A percentile compares a stretch with the other conserved stretches of the same genome.
Conservation (phyloP, 305 asterid genomes). For the Solanum chacoense region DNA sequence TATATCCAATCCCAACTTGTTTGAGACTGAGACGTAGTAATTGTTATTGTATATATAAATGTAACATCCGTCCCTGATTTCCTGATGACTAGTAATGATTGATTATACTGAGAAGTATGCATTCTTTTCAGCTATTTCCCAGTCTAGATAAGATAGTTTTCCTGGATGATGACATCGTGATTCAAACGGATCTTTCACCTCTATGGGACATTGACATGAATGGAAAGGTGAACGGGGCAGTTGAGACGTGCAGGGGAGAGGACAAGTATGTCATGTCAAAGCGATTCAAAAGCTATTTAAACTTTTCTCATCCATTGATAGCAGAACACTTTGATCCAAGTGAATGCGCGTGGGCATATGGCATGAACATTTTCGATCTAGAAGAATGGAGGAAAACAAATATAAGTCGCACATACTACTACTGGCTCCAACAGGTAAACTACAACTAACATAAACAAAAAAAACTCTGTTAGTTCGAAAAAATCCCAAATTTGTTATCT, state of each 20-base stretch:
- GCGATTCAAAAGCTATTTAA: slow-evolving; percentile 69
- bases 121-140: slow-evolving; percentile 65
- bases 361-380: slow-evolving; percentile 87
- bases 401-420: slow-evolving; percentile 67
- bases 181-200: slow-evolving; percentile 88
- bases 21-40: neutral
- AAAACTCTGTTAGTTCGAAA: neutral
- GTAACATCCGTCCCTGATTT: neutral
- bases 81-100: neutral
- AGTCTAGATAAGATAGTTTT: slow-evolving; percentile 70
- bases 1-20: neutral
- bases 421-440: slow-evolving; percentile 81
- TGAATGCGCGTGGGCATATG: slow-evolving; percentile 99
- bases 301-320: slow-evolving; percentile 87
- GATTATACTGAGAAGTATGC: neutral
- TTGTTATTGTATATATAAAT: neutral
- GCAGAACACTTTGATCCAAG: slow-evolving; percentile 53
- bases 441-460: neutral
- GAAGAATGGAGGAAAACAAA: slow-evolving; percentile 86
- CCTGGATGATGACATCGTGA: slow-evolving; percentile 84
- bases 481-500: neutral
- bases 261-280: slow-evolving; percentile 94
- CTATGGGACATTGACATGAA: slow-evolving; percentile 87
- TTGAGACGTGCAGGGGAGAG: slow-evolving; percentile 75
- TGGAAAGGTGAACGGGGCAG: slow-evolving; percentile 93